Evolutionary conservation across 768 basidiomycete species (phyloP), one percentile per base, ranked within the genome.

Genomic region (Suillus decipiens): DNA sequence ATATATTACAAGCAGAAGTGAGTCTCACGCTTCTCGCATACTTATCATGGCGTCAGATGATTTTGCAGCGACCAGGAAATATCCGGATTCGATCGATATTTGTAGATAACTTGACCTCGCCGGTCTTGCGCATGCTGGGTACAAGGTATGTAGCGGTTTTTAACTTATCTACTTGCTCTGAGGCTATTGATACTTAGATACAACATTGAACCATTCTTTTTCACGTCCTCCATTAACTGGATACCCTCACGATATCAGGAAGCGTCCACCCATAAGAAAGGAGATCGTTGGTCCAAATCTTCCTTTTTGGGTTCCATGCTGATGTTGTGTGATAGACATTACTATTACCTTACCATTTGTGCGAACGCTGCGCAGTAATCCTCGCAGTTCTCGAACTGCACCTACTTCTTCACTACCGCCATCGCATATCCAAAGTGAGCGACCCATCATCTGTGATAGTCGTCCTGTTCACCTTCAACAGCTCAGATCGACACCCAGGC

Each of bases 231-330:
- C 2, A 70, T 85, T 2, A 87, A 85, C 63, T 87, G 86, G 86
- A 89, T 88, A 64, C 88, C 88, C 2, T 85, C 86, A 1, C 81
- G 86, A 60, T 89, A 83, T 59, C 82, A 86, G 64, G 86, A 87
- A 66, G 81, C 79, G 56, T 62, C 80, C 0, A 41, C 66, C 5
- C 68, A 69, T 17, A 72, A 73, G 1, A 43, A 74, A 53, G 81
- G 84, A 67, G 87, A 88, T 72, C 86, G 85, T 88, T 66, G 67
- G 85, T 28, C 65, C 14, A 70, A 59, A 5, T n/a, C 12, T 50
- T 34, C 39, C 17, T 34, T 28, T 24, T 53, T 37, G 31, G 12
- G 22, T 53, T 14, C 10, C 31, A 57, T 24, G n/a, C 60, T 62
- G 15, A 63, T 39, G 41, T 31, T 22, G 54, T 53, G 53, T 10